phyloP scores from a whole-genome alignment of 345 rosid species.

The Populus tremula region DNA sequence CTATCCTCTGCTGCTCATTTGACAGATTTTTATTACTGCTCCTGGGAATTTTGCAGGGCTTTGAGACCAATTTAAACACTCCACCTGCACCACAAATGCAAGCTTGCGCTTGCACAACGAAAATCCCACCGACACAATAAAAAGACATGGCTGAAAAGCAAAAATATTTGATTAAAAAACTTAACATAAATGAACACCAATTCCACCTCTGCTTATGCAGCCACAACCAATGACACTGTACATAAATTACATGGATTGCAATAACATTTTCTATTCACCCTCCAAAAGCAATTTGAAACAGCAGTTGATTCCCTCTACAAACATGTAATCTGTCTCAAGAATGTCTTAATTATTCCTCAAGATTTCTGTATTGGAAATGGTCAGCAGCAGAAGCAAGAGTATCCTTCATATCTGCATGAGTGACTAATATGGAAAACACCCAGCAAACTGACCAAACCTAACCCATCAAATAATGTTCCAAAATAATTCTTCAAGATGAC shows the following conservation, averaged over 20 bases:
- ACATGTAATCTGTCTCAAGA: slow-evolving; percentile 22
- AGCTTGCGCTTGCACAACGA: not conserved
- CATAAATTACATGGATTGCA: slow-evolving; percentile 38
- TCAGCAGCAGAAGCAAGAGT: slow-evolving; percentile 20
- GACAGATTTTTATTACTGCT: not conserved
- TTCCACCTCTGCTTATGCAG: slow-evolving; percentile 12
- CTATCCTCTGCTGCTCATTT: not conserved
- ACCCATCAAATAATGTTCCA: slow-evolving; percentile 26
- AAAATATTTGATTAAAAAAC: not conserved
- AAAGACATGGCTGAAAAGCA: not conserved
- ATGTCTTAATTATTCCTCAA: slow-evolving; percentile 25
- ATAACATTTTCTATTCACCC: slow-evolving; percentile 26
- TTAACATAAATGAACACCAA: slow-evolving; percentile 1
- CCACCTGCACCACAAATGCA: not conserved
- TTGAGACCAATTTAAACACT: not conserved
- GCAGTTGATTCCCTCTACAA: slow-evolving; percentile 37
- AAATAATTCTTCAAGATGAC: slow-evolving; percentile 31
- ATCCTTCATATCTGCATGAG: slow-evolving; percentile 7
- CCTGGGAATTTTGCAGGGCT: too few relatives aligned
- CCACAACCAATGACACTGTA: slow-evolving; percentile 26
- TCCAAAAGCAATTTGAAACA: slow-evolving; percentile 20
- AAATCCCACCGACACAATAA: not conserved
- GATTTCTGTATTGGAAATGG: slow-evolving; percentile 15
- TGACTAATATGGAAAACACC: slow-evolving; percentile 5
- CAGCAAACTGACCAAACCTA: slow-evolving; percentile 21